Evolutionary conservation across 2,329 filamentous ascomycete genomes (phyloP), one percentile per base, ranked within the genome.

Genomic region (Plectosphaerella sp.): DNA sequence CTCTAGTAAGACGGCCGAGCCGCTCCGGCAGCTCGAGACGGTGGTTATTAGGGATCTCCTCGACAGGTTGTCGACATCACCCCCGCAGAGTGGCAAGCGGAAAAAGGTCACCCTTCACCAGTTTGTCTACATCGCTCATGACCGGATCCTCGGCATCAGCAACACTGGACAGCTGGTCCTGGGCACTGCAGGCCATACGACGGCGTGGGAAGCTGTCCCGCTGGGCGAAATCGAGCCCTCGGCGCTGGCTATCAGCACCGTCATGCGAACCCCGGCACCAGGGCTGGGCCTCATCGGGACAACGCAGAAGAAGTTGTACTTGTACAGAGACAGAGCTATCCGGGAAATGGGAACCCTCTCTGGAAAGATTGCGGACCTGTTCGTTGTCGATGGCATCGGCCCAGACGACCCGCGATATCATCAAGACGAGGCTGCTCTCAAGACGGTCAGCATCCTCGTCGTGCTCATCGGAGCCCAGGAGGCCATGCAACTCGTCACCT

Each of bases 41-140:
- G 50, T 71, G 15, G 64, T 68, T n/a, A 58, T 71, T 9, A 58
- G 62, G 4, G 67, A 73, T 16, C 59, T 74, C 15, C 50, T 68
- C 5, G 47, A 50, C 11, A 59, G 39, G 5, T 39, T 60, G 24
- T 45, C 61, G 3, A 20, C 62, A 1, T 45, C 49, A 2, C 47
- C 57, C 1, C 52, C 53, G 12, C 43, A 22, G 37, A 9, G 28
- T 33, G 28, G 28, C 28, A 33, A 33, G 28, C 28, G 28, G 28
- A 33, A 33, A 33, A 64, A 80, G 63, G 62, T 50, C 15, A 49
- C 70, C 10, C 80, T 88, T 53, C 79, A 82, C 51, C 76, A 80
- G 43, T 91, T 88, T 61, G 78, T 80, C 22, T 88, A 89, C 52
- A 62, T 88, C 3, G 75, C 75, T 1, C 67, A 78, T 3, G 64